These are phyloP conservation scores for Backusella psychrophila DNA, from an alignment of 192 early-diverging fungal species.

Conservation along the genomic window DNA sequence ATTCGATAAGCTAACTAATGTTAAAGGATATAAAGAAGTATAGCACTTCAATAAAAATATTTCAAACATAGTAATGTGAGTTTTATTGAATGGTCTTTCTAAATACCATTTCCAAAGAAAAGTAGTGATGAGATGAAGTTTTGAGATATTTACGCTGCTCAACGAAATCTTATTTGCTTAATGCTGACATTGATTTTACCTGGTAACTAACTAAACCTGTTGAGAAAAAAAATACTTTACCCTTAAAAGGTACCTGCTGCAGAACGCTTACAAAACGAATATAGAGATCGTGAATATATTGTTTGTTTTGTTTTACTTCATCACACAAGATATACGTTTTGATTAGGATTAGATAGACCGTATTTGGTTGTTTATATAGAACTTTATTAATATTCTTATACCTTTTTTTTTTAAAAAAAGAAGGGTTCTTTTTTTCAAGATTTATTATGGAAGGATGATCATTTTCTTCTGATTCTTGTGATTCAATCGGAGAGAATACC, in stretches of 20 bases:
- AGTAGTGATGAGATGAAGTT: background rate
- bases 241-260: background rate
- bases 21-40: background rate
- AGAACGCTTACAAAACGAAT: background rate
- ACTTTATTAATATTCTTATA: background rate
- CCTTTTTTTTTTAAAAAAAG: background rate
- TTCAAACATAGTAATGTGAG: background rate
- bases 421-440: background rate
- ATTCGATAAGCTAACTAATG: too few relatives aligned
- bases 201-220: background rate
- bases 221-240: too few relatives aligned
- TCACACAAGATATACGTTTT: too few relatives aligned
- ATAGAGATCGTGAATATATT: background rate
- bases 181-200: background rate
- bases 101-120: background rate
- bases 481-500: background rate
- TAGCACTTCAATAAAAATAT: too few relatives aligned
- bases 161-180: background rate
- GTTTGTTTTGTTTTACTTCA: too few relatives aligned
- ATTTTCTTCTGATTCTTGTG: background rate
- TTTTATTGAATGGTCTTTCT: background rate
- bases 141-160: background rate
- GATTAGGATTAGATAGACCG: too few relatives aligned
- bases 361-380: too few relatives aligned
- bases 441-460: background rate